Conservation (phyloP, 192 early-diverging fungal genomes). For the Irineochytrium annulatum region DNA sequence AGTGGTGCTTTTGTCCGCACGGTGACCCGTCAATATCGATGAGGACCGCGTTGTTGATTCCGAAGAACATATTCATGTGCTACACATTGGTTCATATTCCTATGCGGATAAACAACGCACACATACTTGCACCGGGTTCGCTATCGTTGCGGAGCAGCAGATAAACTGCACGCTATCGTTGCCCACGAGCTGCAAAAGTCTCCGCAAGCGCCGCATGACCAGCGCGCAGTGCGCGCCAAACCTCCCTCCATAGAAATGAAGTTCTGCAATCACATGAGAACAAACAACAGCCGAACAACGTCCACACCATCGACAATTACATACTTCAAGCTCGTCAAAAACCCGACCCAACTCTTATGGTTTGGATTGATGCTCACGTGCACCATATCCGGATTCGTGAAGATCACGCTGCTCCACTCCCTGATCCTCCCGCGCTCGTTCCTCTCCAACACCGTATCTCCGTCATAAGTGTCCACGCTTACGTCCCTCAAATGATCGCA, state of each 20-base stretch:
- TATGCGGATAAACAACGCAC: not conserved
- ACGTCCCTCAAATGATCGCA: slow-evolving; percentile 19
- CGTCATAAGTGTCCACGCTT: slow-evolving; percentile 54
- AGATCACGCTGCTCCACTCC: slow-evolving; percentile 50
- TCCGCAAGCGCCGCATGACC: slow-evolving; percentile 61
- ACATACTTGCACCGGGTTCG: slow-evolving; percentile 45
- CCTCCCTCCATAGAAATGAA: slow-evolving; percentile 63
- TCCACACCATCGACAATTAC: slow-evolving; percentile 66
- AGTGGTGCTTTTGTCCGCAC: slow-evolving; percentile 33
- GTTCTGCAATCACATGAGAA: slow-evolving; percentile 36
- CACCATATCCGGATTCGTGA: slow-evolving; percentile 83
- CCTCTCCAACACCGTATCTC: slow-evolving; percentile 50
- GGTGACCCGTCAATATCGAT: slow-evolving; percentile 32
- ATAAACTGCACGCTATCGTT: slow-evolving; percentile 55
- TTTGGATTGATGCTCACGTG: slow-evolving; percentile 66
- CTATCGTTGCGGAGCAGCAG: slow-evolving; percentile 70
- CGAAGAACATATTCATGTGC: slow-evolving; percentile 40
- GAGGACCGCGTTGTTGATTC: slow-evolving; percentile 13
- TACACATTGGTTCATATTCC: not conserved
- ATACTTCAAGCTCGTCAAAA: slow-evolving; percentile 48
- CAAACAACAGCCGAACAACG: not conserved
- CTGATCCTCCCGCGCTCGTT: slow-evolving; percentile 45
- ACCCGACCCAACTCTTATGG: slow-evolving; percentile 49
- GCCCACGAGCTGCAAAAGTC: slow-evolving; percentile 44
- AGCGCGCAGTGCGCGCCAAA: slow-evolving; percentile 67